phyloP scores from a whole-genome alignment of 1,284 basidiomycete genomes.

The Kwoniella shivajii region DNA sequence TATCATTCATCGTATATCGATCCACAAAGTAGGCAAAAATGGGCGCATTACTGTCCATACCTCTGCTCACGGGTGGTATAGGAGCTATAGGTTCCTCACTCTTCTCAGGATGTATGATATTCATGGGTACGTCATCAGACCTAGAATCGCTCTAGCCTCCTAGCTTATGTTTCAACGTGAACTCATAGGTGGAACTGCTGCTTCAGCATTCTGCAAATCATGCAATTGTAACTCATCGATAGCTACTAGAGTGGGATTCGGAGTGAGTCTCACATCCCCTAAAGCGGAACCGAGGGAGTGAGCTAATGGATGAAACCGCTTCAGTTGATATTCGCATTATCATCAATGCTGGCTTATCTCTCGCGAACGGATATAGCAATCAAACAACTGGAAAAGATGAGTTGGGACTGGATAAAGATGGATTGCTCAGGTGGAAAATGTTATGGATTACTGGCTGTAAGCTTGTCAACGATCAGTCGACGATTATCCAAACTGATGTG shows the following conservation, averaged over 20 bases:
- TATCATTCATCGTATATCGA: too few relatives aligned
- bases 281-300: background rate
- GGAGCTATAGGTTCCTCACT: constrained; percentile 77
- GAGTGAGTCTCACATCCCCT: constrained; percentile 60
- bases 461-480: background rate
- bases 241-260: constrained; percentile 95
- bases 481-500: background rate
- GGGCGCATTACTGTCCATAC: constrained; percentile 83
- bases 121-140: constrained; percentile 55
- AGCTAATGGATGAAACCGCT: background rate
- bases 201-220: constrained; percentile 96
- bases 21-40: too few relatives aligned
- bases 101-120: constrained; percentile 64
- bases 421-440: constrained; percentile 90
- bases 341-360: constrained; percentile 95
- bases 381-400: constrained; percentile 85
- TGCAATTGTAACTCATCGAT: constrained; percentile 99
- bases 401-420: constrained; percentile 98
- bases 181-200: constrained; percentile 58
- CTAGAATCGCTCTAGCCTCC: constrained; percentile 60
- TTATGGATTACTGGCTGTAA: constrained; percentile 93
- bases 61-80: constrained; percentile 71
- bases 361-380: constrained; percentile 91
- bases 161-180: background rate
- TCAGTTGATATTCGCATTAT: constrained; percentile 91